These are phyloP conservation scores for Sphagnum contortum DNA, from an alignment of 225 moss, liverwort and hornwort genomes.

Conservation along the genomic window DNA sequence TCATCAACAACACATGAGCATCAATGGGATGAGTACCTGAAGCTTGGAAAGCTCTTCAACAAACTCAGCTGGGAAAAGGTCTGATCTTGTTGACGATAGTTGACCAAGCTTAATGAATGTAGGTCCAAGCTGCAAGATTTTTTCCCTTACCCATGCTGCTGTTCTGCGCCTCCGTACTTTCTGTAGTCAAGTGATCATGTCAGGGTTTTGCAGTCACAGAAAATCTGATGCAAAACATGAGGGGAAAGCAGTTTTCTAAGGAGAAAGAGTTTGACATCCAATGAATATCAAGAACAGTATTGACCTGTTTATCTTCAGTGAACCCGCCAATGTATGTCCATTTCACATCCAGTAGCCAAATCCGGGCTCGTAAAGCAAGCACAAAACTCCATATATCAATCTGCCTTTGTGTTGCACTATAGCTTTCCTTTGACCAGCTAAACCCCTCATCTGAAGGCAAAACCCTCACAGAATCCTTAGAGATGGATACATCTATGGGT, in stretches of 20 bases:
- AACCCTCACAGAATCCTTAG: slow-evolving; percentile 36
- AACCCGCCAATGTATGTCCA: slow-evolving; percentile 88
- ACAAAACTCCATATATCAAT: slow-evolving; percentile 96
- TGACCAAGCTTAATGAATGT: slow-evolving; percentile 99
- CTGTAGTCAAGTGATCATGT: slow-evolving; percentile 17
- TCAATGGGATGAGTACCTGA: slow-evolving; percentile 39
- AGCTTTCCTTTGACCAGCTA: slow-evolving; percentile 84
- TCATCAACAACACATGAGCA: background rate
- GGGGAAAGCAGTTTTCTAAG: background rate
- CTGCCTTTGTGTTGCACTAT: slow-evolving; percentile 57
- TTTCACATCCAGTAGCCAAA: slow-evolving; percentile 70
- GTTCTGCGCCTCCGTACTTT: slow-evolving; percentile 64
- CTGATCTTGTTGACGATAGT: slow-evolving; percentile 87
- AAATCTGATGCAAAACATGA: background rate
- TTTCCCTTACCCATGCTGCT: slow-evolving; percentile 86
- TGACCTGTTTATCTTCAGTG: slow-evolving; percentile 77
- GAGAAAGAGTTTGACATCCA: too few relatives aligned
- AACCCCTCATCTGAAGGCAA: slow-evolving; percentile 89
- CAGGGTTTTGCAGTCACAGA: background rate
- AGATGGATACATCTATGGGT: slow-evolving; percentile 35
- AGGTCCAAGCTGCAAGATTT: slow-evolving; percentile 84
- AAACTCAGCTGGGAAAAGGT: slow-evolving; percentile 91
- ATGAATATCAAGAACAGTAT: too few relatives aligned
- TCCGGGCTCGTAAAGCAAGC: slow-evolving; percentile 55
- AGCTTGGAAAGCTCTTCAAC: slow-evolving; percentile 98